Evolutionary conservation across 352 stramenopile species (phyloP).

Genomic region (Phytophthora syringae): DNA sequence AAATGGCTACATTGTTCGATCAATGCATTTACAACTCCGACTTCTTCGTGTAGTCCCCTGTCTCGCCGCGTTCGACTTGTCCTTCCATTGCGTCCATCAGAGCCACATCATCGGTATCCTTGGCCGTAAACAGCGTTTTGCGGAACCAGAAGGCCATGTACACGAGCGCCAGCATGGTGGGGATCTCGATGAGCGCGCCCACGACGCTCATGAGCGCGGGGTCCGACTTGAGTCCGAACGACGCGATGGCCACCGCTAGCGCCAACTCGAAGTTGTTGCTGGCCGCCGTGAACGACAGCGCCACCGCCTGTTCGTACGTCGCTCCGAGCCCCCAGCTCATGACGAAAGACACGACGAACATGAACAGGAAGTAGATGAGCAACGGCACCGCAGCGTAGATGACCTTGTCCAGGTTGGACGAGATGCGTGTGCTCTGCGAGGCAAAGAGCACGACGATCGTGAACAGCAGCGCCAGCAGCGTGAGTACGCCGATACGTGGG

Average conservation of each 20-base stretch:
- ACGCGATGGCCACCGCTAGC: conserved; percentile 63
- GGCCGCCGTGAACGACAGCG: conserved; percentile 68
- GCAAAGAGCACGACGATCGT: conserved; percentile 76
- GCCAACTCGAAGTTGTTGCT: conserved; percentile 86
- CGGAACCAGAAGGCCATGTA: conserved; percentile 16
- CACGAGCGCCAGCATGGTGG: conserved; percentile 73
- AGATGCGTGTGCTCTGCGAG: conserved; percentile 66
- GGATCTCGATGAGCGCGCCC: conserved; percentile 74
- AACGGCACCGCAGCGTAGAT: conserved; percentile 61
- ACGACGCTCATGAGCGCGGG: conserved; percentile 73
- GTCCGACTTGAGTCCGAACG: conserved; percentile 78
- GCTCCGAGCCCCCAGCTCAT: conserved; percentile 40
- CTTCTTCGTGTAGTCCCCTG: conserved; percentile 12
- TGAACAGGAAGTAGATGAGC: conserved; percentile 66
- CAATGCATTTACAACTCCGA: conserved; percentile 7
- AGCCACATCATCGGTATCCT: background rate
- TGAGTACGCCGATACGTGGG: conserved; percentile 50
- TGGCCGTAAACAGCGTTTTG: conserved; percentile 5
- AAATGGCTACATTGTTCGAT: too few relatives aligned
- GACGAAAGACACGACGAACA: conserved; percentile 55
- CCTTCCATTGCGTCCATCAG: conserved; percentile 11
- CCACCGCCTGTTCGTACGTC: conserved; percentile 49
- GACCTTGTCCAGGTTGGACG: conserved; percentile 58
- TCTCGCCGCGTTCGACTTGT: background rate
- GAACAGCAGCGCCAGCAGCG: conserved; percentile 61